A percentile compares a stretch with the other conserved stretches of the same genome.
These are phyloP conservation scores for Suillus clintonianus DNA, from an alignment of 768 basidiomycete genomes.

Conservation along the genomic window DNA sequence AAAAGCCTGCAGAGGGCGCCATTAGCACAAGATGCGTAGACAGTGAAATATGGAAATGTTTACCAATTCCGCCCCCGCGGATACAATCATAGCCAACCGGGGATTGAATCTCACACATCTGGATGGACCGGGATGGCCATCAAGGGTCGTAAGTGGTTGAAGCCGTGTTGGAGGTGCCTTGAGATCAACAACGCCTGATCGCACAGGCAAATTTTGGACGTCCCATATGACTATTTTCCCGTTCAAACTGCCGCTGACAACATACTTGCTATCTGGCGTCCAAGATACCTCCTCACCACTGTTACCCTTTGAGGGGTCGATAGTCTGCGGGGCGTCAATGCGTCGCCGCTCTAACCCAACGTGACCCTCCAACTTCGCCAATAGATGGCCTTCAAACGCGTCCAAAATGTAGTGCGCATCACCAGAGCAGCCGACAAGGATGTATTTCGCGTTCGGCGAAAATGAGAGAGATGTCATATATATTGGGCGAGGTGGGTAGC, in stretches of 20 bases:
- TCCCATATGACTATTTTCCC: conserved; percentile 92
- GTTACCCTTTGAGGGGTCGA: conserved; percentile 73
- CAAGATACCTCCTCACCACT: conserved; percentile 94
- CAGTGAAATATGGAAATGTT: conserved; percentile 20
- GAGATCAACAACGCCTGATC: conserved; percentile 54
- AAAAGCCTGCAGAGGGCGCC: conserved; percentile 46
- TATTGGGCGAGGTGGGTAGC: conserved; percentile 85
- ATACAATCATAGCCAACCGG: conserved; percentile 82
- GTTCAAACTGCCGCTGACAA: conserved; percentile 83
- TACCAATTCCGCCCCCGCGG: conserved; percentile 84
- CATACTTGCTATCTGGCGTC: conserved; percentile 92
- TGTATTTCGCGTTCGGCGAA: conserved; percentile 85
- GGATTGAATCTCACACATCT: conserved; percentile 92
- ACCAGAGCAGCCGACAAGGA: conserved; percentile 91
- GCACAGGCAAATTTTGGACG: conserved; percentile 58
- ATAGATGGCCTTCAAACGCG: conserved; percentile 80
- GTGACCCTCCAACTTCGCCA: conserved; percentile 87
- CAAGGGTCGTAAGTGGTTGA: conserved; percentile 53
- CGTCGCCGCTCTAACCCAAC: conserved; percentile 76
- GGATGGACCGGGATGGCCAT: conserved; percentile 82
- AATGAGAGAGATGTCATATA: conserved; percentile 91
- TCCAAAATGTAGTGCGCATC: conserved; percentile 94
- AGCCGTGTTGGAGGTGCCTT: conserved; percentile 53
- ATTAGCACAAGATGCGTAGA: conserved; percentile 10
- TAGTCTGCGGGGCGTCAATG: conserved; percentile 47